These are phyloP conservation scores for Sporothrix globosa DNA, from an alignment of 2,329 filamentous ascomycete genomes.

Conservation along the genomic window DNA sequence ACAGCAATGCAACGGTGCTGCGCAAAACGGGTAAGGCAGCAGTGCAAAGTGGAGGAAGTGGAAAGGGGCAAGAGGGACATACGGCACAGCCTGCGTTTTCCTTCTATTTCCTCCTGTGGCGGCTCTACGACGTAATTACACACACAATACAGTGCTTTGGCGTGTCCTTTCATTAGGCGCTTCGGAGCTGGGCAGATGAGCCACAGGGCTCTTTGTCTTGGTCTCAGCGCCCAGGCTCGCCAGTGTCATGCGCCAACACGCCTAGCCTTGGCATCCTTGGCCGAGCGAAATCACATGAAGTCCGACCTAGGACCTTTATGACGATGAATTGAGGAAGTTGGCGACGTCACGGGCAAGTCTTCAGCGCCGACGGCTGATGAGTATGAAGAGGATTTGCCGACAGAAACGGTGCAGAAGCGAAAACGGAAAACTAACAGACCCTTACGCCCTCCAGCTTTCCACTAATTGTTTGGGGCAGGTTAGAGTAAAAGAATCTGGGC, in stretches of 20 bases:
- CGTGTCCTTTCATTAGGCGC: not conserved
- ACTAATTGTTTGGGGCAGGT: not conserved
- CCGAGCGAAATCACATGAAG: not conserved
- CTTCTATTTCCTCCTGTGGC: not conserved
- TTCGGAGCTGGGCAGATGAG: constrained; percentile 16
- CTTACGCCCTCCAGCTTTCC: not conserved
- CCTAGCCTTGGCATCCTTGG: constrained; percentile 18
- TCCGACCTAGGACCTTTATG: no score
- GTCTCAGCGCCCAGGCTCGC: not conserved
- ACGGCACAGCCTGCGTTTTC: not conserved
- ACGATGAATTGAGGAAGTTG: no score
- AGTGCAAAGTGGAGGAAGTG: not conserved
- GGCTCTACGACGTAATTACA: constrained; percentile 5
- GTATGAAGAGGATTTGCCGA: not conserved
- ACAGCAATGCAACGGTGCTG: not conserved
- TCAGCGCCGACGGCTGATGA: not conserved
- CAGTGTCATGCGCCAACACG: not conserved
- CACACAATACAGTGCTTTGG: not conserved
- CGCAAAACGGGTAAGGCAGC: not conserved
- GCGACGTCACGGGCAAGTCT: not conserved
- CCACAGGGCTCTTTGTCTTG: not conserved
- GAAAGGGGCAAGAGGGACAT: not conserved
- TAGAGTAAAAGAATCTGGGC: not conserved
- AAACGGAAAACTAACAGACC: not conserved
- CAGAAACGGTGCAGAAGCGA: not conserved